Base-by-base conservation (phyloP, 2,329 filamentous ascomycete species). In the Cladophialophora psammophila region DNA sequence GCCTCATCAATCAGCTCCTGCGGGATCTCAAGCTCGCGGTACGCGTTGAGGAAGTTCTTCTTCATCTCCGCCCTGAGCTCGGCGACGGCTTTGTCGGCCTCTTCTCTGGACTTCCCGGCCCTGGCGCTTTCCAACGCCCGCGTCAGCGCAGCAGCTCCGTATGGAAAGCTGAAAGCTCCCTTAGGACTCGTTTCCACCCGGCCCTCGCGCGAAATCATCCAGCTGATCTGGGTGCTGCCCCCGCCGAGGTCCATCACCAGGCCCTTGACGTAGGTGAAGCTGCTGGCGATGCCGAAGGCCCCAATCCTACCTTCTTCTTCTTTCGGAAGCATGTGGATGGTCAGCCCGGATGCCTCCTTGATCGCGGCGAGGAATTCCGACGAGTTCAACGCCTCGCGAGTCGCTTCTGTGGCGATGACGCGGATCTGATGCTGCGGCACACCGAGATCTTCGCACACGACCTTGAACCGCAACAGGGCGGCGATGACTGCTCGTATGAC, bases 381-480 rank as follows among this genome's bases (percentile, higher is more conserved):
- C 0, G 89, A 88, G 74, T 97, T 97, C 64, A 86, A 78, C 6
- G 93, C 92, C 32, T 89, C 91, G 42, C 94, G 88, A 76, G 94
- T 95, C 2, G 94, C 94, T 78, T 97, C 93, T 0, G 94, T 97
- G n/a, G 93, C 94, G 45, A 97, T 86, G 8, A 96, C 86, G 20
- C 87, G 86, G 66, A 94, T 86, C 69, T 93, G 88, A 0, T 82
- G 75, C 0, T 69, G 18, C 1, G 87, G 87, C 0, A 97, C 92
- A 20, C 84, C 83, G 74, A 91, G 92, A 64, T 89, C 86, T 62
- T 83, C 75, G 66, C 93, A 94, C 61, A 91, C 90, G 34, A 81
- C 81, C 68, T 87, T 87, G 81, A 96, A 97, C 38, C 88, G 87
- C 26, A 86, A 80, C 9, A 96, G 80, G 1, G 88, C 87, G 40